These are phyloP conservation scores for Hymenotorrendiella dingleyae DNA, from an alignment of 2,329 filamentous ascomycete genomes.

Conservation along the genomic window DNA sequence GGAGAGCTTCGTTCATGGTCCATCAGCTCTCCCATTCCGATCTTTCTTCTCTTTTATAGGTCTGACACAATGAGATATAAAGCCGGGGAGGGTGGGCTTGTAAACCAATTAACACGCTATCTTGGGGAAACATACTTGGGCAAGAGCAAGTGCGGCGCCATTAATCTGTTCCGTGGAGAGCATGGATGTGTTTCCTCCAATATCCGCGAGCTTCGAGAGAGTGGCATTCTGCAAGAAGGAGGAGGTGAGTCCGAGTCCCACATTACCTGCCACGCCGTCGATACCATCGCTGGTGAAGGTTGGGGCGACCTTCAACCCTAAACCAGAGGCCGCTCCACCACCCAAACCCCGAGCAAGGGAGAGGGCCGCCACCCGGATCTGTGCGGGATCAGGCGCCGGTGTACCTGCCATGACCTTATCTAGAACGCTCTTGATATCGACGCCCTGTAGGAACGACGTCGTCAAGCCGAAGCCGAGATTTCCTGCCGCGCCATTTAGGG, in stretches of 20 bases:
- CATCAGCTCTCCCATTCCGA: too few species aligned
- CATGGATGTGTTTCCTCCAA: not conserved
- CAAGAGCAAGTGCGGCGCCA: not conserved
- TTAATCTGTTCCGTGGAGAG: not conserved
- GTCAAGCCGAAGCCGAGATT: not conserved
- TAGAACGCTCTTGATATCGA: too few species aligned
- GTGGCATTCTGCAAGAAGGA: not conserved
- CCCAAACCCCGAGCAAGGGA: not conserved
- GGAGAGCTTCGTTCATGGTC: too few species aligned
- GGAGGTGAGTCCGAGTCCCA: not conserved
- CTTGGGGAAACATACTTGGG: too few species aligned
- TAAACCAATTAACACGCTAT: too few species aligned
- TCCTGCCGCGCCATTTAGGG: not conserved
- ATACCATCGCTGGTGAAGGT: not conserved
- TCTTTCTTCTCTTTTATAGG: too few species aligned
- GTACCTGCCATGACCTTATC: too few species aligned
- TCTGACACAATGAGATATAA: too few species aligned
- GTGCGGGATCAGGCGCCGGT: too few species aligned
- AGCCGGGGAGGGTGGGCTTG: too few species aligned
- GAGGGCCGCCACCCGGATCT: not conserved
- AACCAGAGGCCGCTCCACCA: conserved; percentile 7
- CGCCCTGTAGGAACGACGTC: conserved; percentile 1
- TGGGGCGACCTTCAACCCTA: conserved; percentile 5
- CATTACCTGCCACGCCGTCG: conserved; percentile 1
- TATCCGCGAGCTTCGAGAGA: not conserved